These are phyloP conservation scores for Rheum nobile DNA, from an alignment of 148 eudicot species.

Conservation along the genomic window DNA sequence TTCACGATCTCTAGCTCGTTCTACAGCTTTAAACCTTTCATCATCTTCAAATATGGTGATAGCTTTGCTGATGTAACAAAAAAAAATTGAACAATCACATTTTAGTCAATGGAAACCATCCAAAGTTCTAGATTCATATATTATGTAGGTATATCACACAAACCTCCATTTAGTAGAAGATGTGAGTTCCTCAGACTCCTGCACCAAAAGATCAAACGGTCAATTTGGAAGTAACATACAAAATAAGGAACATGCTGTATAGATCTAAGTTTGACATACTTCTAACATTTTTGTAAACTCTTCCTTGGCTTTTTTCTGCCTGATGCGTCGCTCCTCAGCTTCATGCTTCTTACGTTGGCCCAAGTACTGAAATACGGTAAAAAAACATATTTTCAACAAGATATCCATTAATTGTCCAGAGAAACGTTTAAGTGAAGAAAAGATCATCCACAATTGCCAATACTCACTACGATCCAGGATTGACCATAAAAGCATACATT, in stretches of 20 bases:
- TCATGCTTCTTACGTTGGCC: constrained; percentile 91
- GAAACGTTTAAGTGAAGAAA: background rate
- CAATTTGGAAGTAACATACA: background rate
- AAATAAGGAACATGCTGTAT: background rate
- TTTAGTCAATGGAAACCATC: background rate
- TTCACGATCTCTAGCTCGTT: constrained; percentile 73
- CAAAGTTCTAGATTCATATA: background rate
- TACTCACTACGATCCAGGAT: background rate
- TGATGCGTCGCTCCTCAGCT: constrained; percentile 89
- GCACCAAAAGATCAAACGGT: background rate
- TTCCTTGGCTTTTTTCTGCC: constrained; percentile 88
- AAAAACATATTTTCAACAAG: constrained; percentile 9
- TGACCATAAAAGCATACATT: background rate
- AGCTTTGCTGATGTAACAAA: constrained; percentile 59
- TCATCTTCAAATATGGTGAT: constrained; percentile 78
- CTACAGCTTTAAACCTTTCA: constrained; percentile 90
- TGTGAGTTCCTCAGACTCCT: constrained; percentile 89
- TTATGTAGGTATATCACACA: constrained; percentile 5
- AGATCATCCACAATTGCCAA: background rate
- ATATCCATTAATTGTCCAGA: background rate
- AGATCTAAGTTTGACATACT: constrained; percentile 33
- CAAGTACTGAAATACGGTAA: constrained; percentile 40
- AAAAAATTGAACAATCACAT: background rate
- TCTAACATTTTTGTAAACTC: constrained; percentile 88
- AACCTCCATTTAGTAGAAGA: constrained; percentile 92